Base-by-base conservation (phyloP, 768 basidiomycete genomes). In the Coprinopsis cinerea region DNA sequence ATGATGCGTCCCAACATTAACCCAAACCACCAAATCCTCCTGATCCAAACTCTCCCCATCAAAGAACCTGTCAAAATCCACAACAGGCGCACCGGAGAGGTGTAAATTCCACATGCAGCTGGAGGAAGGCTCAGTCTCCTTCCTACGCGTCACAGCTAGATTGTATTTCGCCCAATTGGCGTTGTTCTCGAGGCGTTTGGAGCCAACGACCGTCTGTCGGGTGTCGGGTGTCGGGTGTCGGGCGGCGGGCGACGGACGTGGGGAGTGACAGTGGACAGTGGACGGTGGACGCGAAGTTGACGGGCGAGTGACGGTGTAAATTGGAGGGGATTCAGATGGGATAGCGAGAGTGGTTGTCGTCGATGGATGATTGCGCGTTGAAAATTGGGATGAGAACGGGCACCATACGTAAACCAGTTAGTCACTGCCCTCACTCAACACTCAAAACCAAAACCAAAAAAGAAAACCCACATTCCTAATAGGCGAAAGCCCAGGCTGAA, bases 151-250 rank as follows among this genome's bases (percentile, higher is more conserved):
- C 9, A 83, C 74, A 1, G 79, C 78, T 3, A 83, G 63, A 57
- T 80, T 79, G 59, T 83, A 79, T 30, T 78, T 74, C 2, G 82
- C 82, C 78, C 82, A 85, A 56, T 84, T 80, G 3, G 76, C 80
- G 46, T 83, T 84, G 30, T 81, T 74, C 39, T 76, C 61, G 6
- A 81, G 66, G 1, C 82, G 73, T 63, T 82, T 83, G 30, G 76
- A 80, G 4, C 81, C 75, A 0, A 82, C 70, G 44, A 79, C 75
- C 2, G 77, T 77, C 80, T 80, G 55, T 1, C 17, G 25, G 4
- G n/a, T 11, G 34, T 59, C 44, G 49, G 48, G 1, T 24, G 22
- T 5, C 35, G 22, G 13, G 7, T 6, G 24, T 6, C 32, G 18
- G 7, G 18, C 7, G 18, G 11, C n/a, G n/a, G n/a, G n/a, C n/a